A percentile compares a stretch with the other conserved stretches of the same genome.
These are phyloP conservation scores for Candida koratica DNA, from an alignment of 805 yeast genomes.

Conservation along the genomic window DNA sequence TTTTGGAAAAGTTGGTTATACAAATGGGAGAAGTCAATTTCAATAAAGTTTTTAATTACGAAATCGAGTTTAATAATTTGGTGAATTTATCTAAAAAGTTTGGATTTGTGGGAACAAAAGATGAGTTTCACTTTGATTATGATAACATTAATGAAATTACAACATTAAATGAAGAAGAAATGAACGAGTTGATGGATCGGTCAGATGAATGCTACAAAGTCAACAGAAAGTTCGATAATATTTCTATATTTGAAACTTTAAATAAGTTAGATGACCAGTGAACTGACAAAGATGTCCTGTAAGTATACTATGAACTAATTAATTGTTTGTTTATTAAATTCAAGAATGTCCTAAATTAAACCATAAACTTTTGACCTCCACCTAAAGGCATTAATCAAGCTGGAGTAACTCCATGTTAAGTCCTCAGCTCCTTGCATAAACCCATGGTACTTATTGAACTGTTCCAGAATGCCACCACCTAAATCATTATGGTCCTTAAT, in stretches of 20 bases:
- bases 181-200: slow-evolving; percentile 40
- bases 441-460: slow-evolving; percentile 76
- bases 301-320: too few relatives aligned
- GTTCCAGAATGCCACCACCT: slow-evolving; percentile 81
- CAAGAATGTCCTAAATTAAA: neutral
- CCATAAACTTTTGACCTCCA: slow-evolving; percentile 43
- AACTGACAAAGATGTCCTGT: too few relatives aligned
- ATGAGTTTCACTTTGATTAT: slow-evolving; percentile 13
- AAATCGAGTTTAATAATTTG: slow-evolving; percentile 20
- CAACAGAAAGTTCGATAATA: slow-evolving; percentile 24
- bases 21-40: slow-evolving; percentile 39
- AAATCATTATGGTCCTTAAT: slow-evolving; percentile 56
- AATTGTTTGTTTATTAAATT: too few relatives aligned
- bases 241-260: slow-evolving; percentile 35
- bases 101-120: slow-evolving; percentile 10
- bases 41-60: slow-evolving; percentile 19
- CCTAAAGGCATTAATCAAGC: slow-evolving; percentile 65
- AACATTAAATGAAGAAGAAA: slow-evolving; percentile 30
- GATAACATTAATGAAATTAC: slow-evolving; percentile 4
- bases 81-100: slow-evolving; percentile 20
- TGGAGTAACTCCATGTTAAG: slow-evolving; percentile 87
- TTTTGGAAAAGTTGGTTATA: slow-evolving; percentile 24
- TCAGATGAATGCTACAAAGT: slow-evolving; percentile 25
- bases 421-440: slow-evolving; percentile 83
- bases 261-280: slow-evolving; percentile 31